Evolutionary conservation across 257 asterid species (phyloP), one percentile per base, ranked within the genome.

Genomic region (Lithospermum erythrorhizon): DNA sequence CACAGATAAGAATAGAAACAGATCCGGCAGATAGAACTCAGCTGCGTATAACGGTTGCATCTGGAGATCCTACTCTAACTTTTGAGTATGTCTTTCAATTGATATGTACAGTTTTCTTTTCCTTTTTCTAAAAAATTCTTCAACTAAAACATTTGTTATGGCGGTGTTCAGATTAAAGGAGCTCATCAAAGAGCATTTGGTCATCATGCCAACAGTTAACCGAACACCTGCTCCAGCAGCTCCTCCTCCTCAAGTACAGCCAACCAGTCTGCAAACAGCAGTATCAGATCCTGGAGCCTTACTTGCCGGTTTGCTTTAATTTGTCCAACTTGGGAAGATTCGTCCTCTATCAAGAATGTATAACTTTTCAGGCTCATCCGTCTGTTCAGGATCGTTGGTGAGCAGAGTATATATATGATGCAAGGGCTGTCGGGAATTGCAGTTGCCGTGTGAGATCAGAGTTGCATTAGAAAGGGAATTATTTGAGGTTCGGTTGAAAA

Each of bases 1-100:
- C 20, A 62, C 82, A 89, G 97, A 56, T 79, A 67, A 82, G 97
- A 84, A 81, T 89, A 66, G 97, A 89, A 81, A 89, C 97, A 16
- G 97, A 89, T 77, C 95, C 97, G 61, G 90, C 97, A 5, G 97
- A 89, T 74, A 79, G 95, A 79, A 84, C 97, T 21, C 97, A 89
- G 70, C 66, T 89, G 67, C 94, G 97, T n/a, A 79, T 87, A 85
- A 89, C 95, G 3, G 69, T 82, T 67, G 95, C 95, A 68, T 87
- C 97, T 0, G 97, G 97, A 68, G 95, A 87, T 73, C 90, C 93
- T 55, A 63, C 73, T 16, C 84, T 89, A 49, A 84, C 97, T 63
- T 84, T 72, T 14, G 97, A 89, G 97, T 89, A 84, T 10, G 97
- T 61, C 9, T 61, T 64, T 62, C 65, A 41, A 41, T 41, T 14